Conservation (phyloP, 1,284 basidiomycete genomes). For the Vanrija humicola region DNA sequence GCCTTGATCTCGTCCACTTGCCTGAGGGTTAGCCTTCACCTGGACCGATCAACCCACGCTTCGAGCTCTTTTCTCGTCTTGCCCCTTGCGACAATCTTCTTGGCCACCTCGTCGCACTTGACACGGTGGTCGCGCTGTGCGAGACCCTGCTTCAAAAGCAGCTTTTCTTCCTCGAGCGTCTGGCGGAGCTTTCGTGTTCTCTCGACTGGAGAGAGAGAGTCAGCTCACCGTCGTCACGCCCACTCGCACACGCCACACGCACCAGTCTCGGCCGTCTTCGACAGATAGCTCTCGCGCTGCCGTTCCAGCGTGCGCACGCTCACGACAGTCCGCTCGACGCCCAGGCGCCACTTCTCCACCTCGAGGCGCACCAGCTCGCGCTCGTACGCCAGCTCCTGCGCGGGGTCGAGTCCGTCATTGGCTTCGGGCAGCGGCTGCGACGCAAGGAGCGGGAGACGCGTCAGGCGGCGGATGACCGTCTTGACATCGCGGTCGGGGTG, state of each 20-base stretch:
- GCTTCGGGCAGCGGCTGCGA: background rate
- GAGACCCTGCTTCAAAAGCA: constrained; percentile 20
- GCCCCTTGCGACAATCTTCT: constrained; percentile 27
- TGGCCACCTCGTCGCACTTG: constrained; percentile 40
- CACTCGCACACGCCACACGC: constrained; percentile 5
- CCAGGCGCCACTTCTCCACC: constrained; percentile 31
- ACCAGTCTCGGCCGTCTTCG: constrained; percentile 32
- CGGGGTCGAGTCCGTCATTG: background rate
- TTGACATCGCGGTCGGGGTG: constrained; percentile 40
- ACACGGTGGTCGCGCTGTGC: constrained; percentile 33
- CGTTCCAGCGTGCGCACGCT: constrained; percentile 30
- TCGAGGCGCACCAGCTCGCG: constrained; percentile 32
- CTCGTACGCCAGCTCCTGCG: constrained; percentile 19
- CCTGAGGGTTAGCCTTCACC: constrained; percentile 11
- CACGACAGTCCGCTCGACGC: constrained; percentile 34
- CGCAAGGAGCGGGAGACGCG: constrained; percentile 20
- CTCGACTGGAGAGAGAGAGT: background rate
- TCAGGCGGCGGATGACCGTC: constrained; percentile 31
- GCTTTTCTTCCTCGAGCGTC: constrained; percentile 33
- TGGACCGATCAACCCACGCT: constrained; percentile 28
- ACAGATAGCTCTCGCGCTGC: constrained; percentile 27
- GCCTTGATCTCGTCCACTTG: constrained; percentile 29
- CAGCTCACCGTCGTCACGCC: background rate
- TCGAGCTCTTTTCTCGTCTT: constrained; percentile 35
- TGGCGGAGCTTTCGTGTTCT: constrained; percentile 23